A percentile compares a stretch with the other conserved stretches of the same genome.
These are phyloP conservation scores for Musa beccarii DNA, from an alignment of 176 grass and related monocot genomes.

Conservation along the genomic window DNA sequence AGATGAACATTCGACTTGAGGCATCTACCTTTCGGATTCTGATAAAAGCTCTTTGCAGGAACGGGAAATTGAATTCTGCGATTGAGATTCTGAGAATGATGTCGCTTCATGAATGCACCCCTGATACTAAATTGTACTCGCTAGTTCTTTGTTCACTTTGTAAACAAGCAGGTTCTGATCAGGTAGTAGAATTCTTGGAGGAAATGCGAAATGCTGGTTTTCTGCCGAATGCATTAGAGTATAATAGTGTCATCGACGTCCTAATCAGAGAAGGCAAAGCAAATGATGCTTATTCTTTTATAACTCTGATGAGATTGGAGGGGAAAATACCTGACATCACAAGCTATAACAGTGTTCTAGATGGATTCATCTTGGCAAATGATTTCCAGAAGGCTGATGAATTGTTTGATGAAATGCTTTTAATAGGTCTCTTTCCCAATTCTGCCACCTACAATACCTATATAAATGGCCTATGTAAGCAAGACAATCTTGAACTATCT, in stretches of 20 bases:
- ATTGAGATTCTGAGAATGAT: constrained; percentile 25
- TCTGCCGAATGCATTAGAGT: constrained; percentile 10
- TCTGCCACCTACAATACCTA: constrained; percentile 33
- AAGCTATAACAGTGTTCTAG: constrained; percentile 25
- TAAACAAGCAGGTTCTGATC: constrained; percentile 7
- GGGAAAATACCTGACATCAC: constrained; percentile 20
- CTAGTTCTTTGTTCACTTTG: constrained; percentile 27
- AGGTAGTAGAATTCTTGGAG: constrained; percentile 32
- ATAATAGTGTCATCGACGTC: constrained; percentile 23
- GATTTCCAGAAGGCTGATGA: constrained; percentile 33
- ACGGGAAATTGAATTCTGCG: constrained; percentile 20
- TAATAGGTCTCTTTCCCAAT: constrained; percentile 39
- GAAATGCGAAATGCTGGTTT: constrained; percentile 50
- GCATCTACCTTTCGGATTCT: constrained; percentile 29
- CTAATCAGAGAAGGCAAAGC: constrained; percentile 34
- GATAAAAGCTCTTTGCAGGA: constrained; percentile 26
- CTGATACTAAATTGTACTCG: constrained; percentile 27
- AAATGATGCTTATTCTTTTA: constrained; percentile 36
- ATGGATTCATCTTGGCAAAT: constrained; percentile 13
- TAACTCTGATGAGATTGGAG: constrained; percentile 38
- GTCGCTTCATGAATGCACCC: constrained; percentile 28
- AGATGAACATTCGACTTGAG: constrained; percentile 29
- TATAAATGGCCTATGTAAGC: constrained; percentile 30
- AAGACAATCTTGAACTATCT: constrained; percentile 36
- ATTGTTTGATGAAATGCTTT: constrained; percentile 70